phyloP scores from a whole-genome alignment of 306 rosid species.

The Vigna reflexopilosa region DNA sequence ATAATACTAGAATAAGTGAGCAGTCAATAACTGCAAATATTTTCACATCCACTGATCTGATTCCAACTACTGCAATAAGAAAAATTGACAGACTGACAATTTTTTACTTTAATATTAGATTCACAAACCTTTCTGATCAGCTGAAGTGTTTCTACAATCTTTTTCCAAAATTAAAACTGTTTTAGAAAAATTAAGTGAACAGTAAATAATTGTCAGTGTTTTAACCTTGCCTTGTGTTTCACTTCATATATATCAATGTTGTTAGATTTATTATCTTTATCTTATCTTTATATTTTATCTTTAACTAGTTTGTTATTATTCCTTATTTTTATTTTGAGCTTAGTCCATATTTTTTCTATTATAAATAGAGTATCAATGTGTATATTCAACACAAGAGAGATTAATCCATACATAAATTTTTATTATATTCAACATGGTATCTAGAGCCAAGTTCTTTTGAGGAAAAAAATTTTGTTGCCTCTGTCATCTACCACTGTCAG shows the following conservation, averaged over 20 bases:
- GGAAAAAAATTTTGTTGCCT: too few species aligned
- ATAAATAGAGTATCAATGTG: too few species aligned
- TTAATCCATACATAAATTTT: too few species aligned
- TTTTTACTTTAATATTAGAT: background rate
- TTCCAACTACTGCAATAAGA: background rate
- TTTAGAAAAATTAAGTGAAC: conserved; percentile 14
- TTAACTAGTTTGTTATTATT: too few species aligned
- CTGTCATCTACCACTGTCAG: too few species aligned
- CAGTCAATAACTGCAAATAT: conserved; percentile 17
- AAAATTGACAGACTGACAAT: background rate
- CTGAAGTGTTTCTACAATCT: background rate
- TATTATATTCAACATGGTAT: too few species aligned
- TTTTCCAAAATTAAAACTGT: background rate
- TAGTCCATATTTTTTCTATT: too few species aligned
- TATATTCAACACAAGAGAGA: too few species aligned
- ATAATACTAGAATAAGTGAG: conserved; percentile 1
- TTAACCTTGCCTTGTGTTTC: conserved; percentile 18
- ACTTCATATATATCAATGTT: background rate
- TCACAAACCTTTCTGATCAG: background rate
- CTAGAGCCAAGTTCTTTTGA: too few species aligned
- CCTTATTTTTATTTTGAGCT: too few species aligned
- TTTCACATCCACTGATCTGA: background rate
- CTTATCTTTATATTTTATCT: too few species aligned
- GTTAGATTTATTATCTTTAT: too few species aligned
- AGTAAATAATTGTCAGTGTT: conserved; percentile 2